Conservation (phyloP, 148 eudicot genomes). For the Silene uniflora region DNA sequence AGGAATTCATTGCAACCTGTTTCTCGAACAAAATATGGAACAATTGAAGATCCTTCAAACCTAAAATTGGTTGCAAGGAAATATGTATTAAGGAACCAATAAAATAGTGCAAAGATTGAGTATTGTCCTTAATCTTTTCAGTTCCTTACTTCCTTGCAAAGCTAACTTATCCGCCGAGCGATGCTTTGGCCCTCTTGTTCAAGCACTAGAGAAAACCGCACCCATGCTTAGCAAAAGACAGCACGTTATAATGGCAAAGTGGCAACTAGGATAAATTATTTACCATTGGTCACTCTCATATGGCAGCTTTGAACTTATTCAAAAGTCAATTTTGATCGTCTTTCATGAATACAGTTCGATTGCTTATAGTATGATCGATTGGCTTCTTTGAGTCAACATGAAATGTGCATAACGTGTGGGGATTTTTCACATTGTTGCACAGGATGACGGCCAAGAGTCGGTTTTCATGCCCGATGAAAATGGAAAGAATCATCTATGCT, state of each 20-base stretch:
- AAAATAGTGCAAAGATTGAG: background rate
- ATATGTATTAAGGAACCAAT: background rate
- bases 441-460: constrained; percentile 84
- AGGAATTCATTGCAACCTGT: background rate
- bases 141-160: background rate
- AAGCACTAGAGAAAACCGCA: background rate
- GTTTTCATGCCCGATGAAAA: constrained; percentile 69
- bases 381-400: background rate
- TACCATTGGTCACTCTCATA: background rate
- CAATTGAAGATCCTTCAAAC: background rate
- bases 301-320: background rate
- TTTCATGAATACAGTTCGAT: background rate
- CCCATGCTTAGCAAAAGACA: background rate
- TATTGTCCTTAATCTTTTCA: background rate
- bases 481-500: constrained; percentile 70
- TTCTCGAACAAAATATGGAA: background rate
- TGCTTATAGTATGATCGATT: background rate
- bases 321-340: background rate
- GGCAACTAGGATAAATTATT: background rate
- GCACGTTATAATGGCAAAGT: background rate
- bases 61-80: background rate
- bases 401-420: background rate
- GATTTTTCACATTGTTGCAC: constrained; percentile 19
- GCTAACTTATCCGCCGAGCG: background rate
- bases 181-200: background rate